Conservation (phyloP, 2,329 filamentous ascomycete genomes). For the Karstenula rhodostoma region DNA sequence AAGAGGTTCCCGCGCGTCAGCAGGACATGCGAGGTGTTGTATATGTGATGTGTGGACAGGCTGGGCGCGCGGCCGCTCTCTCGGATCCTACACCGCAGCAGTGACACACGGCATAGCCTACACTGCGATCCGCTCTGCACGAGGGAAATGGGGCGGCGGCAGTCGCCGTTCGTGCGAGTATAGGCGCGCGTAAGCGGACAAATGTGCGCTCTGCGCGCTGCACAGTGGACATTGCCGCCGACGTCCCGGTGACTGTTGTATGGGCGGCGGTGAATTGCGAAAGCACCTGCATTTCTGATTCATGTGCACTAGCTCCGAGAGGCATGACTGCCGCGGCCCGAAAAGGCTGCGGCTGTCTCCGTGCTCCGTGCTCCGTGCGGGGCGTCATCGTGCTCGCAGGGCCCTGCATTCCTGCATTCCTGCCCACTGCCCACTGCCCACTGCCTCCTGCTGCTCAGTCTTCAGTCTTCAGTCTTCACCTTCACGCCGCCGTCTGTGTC, state of each 20-base stretch:
- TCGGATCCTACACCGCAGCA: neutral
- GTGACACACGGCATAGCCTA: neutral
- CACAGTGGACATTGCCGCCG: neutral
- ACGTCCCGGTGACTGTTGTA: neutral
- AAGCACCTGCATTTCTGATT: neutral
- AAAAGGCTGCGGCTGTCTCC: constrained; percentile 3
- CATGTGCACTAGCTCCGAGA: neutral
- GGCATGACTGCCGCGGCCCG: neutral
- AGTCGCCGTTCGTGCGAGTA: neutral
- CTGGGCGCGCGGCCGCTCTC: neutral
- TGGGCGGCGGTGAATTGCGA: constrained; percentile 3
- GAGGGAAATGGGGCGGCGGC: neutral
- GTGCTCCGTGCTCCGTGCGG: too few relatives aligned
- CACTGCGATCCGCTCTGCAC: neutral
- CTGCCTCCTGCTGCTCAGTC: too few relatives aligned
- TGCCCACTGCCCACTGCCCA: too few relatives aligned
- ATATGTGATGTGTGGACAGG: neutral
- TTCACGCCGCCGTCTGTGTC: neutral
- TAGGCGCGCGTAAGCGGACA: constrained; percentile 5
- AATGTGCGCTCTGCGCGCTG: neutral
- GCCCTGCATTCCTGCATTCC: neutral
- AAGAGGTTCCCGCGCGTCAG: neutral
- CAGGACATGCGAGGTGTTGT: neutral
- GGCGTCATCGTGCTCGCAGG: neutral
- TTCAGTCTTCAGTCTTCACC: too few relatives aligned